Base-by-base conservation (phyloP, 805 yeast species). In the Phaffomyces opuntiae region DNA sequence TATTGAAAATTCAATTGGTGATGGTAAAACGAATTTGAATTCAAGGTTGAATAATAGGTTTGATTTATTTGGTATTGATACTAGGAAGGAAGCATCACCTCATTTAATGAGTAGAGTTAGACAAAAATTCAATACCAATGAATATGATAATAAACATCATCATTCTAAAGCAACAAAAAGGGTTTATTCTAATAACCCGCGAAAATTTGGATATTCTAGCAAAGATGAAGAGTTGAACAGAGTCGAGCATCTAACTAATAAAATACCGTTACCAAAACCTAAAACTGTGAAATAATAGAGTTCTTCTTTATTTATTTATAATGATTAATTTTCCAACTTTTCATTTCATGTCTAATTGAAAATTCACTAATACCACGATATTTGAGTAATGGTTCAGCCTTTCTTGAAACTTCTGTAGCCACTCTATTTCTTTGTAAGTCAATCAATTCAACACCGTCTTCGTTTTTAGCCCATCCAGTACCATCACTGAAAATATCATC, bases 401-500 rank as follows among this genome's bases (percentile, higher is more conserved):
- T 41, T 24, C 32, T 33, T 7, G 37, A 36, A 33, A 25, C 21
- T 12, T 42, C 46, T 17, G 27, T 44, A 24, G 47, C 27, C 34
- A 44, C 42, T 26, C 40, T 27, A 16, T 45, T 32, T 21, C 49
- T 36, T 31, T 59, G 58, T 33, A 69, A 52, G 47, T 72, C 78
- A 21, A 72, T 61, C 44, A 67, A 56, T 29, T 65, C 62, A 8
- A 62, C 51, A 1, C 78, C 77, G 44, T 70, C 74, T 38, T 70
- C 74, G 45, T 73, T 70, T 43, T 64, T 65, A 27, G 74, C 77
- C 82, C 82, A 81, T 3, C 88, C 93, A 43, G 77, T 75, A 1
- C 87, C 85, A 29, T 86, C 84, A 27, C 75, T 72, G 47, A 87
- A 74, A 3, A 90, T 83, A 61, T 87, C 95, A 31, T 80, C 79